These are phyloP conservation scores for Oryza punctata DNA, from an alignment of 176 grass and related monocot species.

Conservation along the genomic window DNA sequence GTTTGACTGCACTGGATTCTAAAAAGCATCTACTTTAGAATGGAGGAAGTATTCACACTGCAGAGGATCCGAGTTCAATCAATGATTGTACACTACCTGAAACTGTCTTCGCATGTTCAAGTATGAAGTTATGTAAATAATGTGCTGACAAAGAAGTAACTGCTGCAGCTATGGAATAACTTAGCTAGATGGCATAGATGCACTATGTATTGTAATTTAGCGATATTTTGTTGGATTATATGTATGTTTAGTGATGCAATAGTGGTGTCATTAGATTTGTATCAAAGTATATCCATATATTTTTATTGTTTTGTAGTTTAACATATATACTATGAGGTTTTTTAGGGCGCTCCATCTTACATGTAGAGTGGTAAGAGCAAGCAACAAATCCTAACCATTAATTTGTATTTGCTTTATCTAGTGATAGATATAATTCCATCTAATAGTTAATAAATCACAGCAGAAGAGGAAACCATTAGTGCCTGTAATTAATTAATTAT, in stretches of 20 bases:
- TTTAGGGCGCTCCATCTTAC: neutral
- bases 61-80: neutral
- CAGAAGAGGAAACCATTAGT: too few relatives aligned
- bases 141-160: neutral
- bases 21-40: neutral
- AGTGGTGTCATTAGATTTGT: neutral
- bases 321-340: neutral
- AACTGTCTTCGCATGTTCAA: neutral
- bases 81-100: neutral
- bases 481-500: too few relatives aligned
- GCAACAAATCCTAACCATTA: neutral
- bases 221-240: neutral
- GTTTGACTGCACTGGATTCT: neutral
- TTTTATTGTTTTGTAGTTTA: neutral
- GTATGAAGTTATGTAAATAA: neutral
- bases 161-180: too few relatives aligned
- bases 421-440: too few relatives aligned
- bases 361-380: neutral
- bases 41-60: neutral
- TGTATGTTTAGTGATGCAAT: neutral
- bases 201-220: neutral
- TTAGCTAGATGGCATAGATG: neutral
- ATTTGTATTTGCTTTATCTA: neutral
- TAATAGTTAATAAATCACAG: too few relatives aligned
- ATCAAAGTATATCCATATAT: too few relatives aligned